These are phyloP conservation scores for Casaregolazyma lundiana DNA, from an alignment of 1,139 yeast genomes.

Conservation along the genomic window DNA sequence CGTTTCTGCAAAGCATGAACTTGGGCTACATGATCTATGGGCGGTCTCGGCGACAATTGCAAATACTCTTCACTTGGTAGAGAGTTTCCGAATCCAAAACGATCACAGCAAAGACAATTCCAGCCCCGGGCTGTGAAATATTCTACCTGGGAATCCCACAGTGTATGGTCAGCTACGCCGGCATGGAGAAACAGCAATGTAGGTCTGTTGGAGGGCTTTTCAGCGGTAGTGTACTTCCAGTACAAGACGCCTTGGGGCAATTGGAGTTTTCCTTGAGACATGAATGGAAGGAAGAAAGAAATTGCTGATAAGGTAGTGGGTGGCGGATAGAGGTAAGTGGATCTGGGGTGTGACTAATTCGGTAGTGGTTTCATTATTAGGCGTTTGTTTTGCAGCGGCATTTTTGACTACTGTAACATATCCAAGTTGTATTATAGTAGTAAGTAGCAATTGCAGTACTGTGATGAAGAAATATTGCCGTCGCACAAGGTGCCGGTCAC, in stretches of 20 bases:
- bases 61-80: not conserved
- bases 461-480: too few relatives aligned
- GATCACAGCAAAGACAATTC: not conserved
- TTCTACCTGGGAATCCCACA: conserved; percentile 10
- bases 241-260: not conserved
- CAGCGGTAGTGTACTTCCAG: not conserved
- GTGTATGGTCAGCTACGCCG: conserved; percentile 7
- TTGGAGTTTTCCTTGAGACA: not conserved
- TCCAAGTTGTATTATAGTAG: too few relatives aligned
- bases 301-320: not conserved
- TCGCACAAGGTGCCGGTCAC: too few relatives aligned
- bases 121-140: conserved; percentile 6
- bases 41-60: not conserved
- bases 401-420: too few relatives aligned
- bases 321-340: not conserved
- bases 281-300: not conserved
- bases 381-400: too few relatives aligned
- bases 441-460: too few relatives aligned
- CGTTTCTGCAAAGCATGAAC: not conserved
- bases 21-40: not conserved
- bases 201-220: not conserved
- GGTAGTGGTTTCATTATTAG: too few relatives aligned
- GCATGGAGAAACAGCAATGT: conserved; percentile 9
- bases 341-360: too few relatives aligned
- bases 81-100: not conserved